Base-by-base conservation (phyloP, 2,329 filamentous ascomycete species). In the Hawksworthiomyces lignivorus region DNA sequence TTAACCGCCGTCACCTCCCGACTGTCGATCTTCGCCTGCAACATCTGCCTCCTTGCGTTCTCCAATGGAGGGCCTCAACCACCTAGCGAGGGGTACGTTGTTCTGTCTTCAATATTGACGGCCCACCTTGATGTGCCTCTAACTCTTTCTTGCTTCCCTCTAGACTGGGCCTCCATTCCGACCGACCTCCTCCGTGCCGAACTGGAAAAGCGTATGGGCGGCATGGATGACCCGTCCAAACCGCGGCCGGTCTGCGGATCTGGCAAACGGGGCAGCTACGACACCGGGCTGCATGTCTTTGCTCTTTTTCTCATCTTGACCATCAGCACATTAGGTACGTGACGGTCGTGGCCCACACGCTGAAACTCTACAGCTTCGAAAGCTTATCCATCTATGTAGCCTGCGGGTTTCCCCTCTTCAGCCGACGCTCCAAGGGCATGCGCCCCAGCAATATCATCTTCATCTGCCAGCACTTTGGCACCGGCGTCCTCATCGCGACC, bases 401-500 rank as follows among this genome's bases (percentile, higher is more conserved):
- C 22, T 84, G 80, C 56, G 78, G 73, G 5, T 79, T 85, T 40
- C 82, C 82, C 2, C 64, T 85, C 26, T 62, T 85, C 41, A 81
- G 77, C 9, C 72, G 74, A 40, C 72, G 75, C 49, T 73, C 72
- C 28, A 69, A 70, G 36, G 69, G 78, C 42, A 72, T 68, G 39
- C 72, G 73, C 41, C 79, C 80, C 39, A 70, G 69, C 48, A 69
- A 61, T 18, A 70, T 83, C 52, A 70, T 83, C 48, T 82, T 84
- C 57, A 66, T 80, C 48, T 80, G 78, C 53, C 77, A 83, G 50
- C 83, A 87, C 63, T 84, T 87, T 50, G 84, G 86, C 55, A 92
- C 86, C 1, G 86, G 86, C 45, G 87, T 92, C 17, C 68, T 92
- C n/a, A 82, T 92, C 48, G 85, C 87, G 10, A 92, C 86, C 1